Evolutionary conservation across 768 basidiomycete genomes (phyloP).

Genomic region (Russula foetens): DNA sequence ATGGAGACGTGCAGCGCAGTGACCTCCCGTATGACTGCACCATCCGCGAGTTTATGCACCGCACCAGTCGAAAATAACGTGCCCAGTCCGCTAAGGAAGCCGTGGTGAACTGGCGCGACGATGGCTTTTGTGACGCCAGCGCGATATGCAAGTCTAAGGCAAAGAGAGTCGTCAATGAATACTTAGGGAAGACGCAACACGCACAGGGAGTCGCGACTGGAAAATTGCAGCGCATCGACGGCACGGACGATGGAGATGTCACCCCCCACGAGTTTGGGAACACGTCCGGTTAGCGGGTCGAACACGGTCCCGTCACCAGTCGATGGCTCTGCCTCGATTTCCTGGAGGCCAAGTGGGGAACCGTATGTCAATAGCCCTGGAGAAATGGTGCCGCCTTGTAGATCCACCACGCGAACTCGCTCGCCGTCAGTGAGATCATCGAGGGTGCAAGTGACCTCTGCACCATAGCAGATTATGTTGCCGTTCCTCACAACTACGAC

Average conservation of each 20-base stretch:
- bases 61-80: slow-evolving; percentile 54
- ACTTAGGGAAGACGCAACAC: slow-evolving; percentile 12
- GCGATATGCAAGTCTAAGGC: slow-evolving; percentile 57
- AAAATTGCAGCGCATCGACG: slow-evolving; percentile 66
- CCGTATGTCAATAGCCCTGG: slow-evolving; percentile 61
- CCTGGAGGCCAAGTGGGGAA: slow-evolving; percentile 56
- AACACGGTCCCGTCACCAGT: slow-evolving; percentile 46
- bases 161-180: slow-evolving; percentile 2
- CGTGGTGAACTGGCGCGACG: slow-evolving; percentile 44
- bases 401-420: slow-evolving; percentile 35
- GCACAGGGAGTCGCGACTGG: slow-evolving; percentile 49
- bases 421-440: slow-evolving; percentile 13
- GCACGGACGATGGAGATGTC: slow-evolving; percentile 43
- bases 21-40: slow-evolving; percentile 58
- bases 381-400: slow-evolving; percentile 57
- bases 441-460: slow-evolving; percentile 24
- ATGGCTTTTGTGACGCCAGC: slow-evolving; percentile 67
- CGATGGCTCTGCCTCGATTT: slow-evolving; percentile 55
- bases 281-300: slow-evolving; percentile 34
- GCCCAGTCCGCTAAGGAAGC: slow-evolving; percentile 57
- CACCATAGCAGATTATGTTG: slow-evolving; percentile 44
- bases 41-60: slow-evolving; percentile 45
- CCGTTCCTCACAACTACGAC: slow-evolving; percentile 50
- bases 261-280: slow-evolving; percentile 31
- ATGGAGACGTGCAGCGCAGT: slow-evolving; percentile 63